Evolutionary conservation across 1,139 yeast species (phyloP), one percentile per base, ranked within the genome.

Genomic region (Blastobotrys niveus): DNA sequence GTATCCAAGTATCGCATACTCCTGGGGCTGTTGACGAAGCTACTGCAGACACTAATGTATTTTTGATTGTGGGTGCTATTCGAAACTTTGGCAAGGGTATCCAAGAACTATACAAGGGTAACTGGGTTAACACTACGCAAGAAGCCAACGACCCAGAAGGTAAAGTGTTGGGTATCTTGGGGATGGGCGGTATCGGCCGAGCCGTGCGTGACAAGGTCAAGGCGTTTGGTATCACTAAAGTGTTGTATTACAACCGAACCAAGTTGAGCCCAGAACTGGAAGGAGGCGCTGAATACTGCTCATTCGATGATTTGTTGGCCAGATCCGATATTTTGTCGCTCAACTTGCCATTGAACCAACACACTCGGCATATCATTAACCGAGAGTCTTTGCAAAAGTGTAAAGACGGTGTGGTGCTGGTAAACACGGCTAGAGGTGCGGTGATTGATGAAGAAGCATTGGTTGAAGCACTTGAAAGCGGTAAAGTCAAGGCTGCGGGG

Each of bases 101-200:
- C 61, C 48, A 57, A 54, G 47, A 59, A 57, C 51, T 79, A 68
- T 48, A 70, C 31, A 51, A 52, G 14, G 67, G 66, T 33, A 51
- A 63, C 34, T 70, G 68, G 66, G 52, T 55, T 34, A 45, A 48
- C 18, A 60, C 56, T 10, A 53, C 61, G 3, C 63, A 61, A 2
- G 59, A 67, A 29, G 71, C 66, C 38, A 59, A 62, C 38, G 83
- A 79, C 53, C 88, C 88, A 5, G 75, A 73, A 54, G 77, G 78
- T 15, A 79, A 77, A 58, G 74, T 73, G 7, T 71, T 83, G 22
- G 93, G 93, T 8, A 80, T 84, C 48, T 68, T 80, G 43, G 93
- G 93, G 6, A 75, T 83, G 81, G 93, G 93, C 12, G 89, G 91
- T 22, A 82, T 84, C 62, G 93, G 93, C 42, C 72, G 84, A 38